Evolutionary conservation across 306 rosid genomes (phyloP), one percentile per base, ranked within the genome.

Genomic region (Quercus dentata): DNA sequence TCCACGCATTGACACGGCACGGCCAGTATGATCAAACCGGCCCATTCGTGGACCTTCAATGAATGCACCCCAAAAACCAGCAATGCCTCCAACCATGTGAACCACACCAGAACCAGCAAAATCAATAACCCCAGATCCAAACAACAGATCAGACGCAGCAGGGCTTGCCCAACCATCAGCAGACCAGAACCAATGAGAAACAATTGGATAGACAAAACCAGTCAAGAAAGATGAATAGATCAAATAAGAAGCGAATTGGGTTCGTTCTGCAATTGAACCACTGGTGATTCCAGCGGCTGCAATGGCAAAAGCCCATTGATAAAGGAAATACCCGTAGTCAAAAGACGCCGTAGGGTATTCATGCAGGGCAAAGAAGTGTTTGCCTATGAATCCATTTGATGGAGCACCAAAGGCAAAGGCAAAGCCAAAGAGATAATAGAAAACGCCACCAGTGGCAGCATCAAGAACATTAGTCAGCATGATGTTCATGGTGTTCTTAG

Each of bases 141-240:
- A 90, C 27, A 90, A 65, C 20, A 88, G 78, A 23, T 84, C 85
- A 0, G 76, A 4, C 0, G 84, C 38, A 0, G 83, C 79, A 4
- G 91, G 80, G 51, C 90, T 84, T 0, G 85, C 91, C 91, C 90
- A 90, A 8, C 94, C 91, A 28, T 89, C 88, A 15, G 74, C 3
- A 20, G 89, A 88, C 94, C 94, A 90, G 57, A 90, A 88, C 91
- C 94, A 88, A 77, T 90, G 94, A 1, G 89, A 83, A n/a, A 87
- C 91, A 9, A 89, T 69, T 0, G 93, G 93, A 65, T 87, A 89
- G 3, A 89, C 87, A 28, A 85, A 83, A 27, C 93, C 93, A 0
- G 91, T 87, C 52, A 89, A 33, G 68, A 89, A 84, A 4, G 86
- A 85, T 0, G 93, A 89, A 62, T 89, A 89, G 1, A 89, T 83